phyloP scores from a whole-genome alignment of 2,329 filamentous ascomycete genomes.

The Talaromyces pinophilus region DNA sequence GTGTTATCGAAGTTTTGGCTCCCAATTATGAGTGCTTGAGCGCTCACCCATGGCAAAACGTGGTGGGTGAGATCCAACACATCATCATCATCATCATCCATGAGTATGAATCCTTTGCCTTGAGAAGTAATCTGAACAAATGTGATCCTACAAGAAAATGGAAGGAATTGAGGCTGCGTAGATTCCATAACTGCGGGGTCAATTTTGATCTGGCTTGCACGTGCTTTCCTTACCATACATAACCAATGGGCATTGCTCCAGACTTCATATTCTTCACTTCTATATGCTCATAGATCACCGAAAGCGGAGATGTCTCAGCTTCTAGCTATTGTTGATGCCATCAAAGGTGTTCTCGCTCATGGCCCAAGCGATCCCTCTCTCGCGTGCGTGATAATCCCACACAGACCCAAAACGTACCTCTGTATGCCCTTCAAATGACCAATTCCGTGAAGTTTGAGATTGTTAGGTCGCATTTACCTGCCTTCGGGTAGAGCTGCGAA shows the following conservation, averaged over 20 bases:
- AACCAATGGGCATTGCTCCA: not conserved
- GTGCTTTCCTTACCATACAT: not conserved
- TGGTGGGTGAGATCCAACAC: not conserved
- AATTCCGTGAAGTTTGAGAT: no score
- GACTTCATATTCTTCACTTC: no score
- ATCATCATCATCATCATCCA: not conserved
- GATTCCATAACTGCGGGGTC: not conserved
- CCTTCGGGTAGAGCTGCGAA: no score
- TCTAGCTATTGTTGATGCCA: not conserved
- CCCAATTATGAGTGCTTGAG: not conserved
- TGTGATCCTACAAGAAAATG: not conserved
- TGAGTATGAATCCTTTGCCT: not conserved
- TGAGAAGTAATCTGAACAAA: no score
- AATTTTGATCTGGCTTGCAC: not conserved
- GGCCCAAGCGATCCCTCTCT: no score
- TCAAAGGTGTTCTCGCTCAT: not conserved
- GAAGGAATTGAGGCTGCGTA: not conserved
- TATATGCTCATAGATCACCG: not conserved
- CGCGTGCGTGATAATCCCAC: no score
- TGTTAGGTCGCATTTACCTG: no score
- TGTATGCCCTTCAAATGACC: no score
- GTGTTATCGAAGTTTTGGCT: not conserved
- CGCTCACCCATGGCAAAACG: slow-evolving; percentile 15
- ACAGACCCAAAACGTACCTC: no score
- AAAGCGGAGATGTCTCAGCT: not conserved